Evolutionary conservation across 2,329 filamentous ascomycete genomes (phyloP).

Genomic region (Xenosphaeropsis pyriputrescens): DNA sequence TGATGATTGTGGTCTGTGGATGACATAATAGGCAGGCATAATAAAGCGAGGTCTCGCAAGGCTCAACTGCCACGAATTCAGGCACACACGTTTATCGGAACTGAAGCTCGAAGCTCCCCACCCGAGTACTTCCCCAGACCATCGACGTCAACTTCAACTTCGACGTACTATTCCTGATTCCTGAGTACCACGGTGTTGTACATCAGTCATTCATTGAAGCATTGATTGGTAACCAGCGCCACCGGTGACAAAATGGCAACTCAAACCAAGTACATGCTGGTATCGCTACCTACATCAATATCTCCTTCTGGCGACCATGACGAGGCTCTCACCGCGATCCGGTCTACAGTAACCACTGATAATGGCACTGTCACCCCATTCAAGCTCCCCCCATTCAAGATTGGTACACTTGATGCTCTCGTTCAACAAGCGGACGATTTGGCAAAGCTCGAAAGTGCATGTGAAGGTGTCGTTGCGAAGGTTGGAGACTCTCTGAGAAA

Average conservation of each 20-base stretch:
- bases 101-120: too few relatives aligned
- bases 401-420: slow-evolving; percentile 86
- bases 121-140: too few relatives aligned
- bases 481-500: slow-evolving; percentile 30
- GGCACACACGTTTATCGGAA: too few relatives aligned
- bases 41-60: too few relatives aligned
- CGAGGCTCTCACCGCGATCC: slow-evolving; percentile 66
- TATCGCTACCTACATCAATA: slow-evolving; percentile 81
- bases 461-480: slow-evolving; percentile 73
- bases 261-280: slow-evolving; percentile 57
- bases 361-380: slow-evolving; percentile 67
- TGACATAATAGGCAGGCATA: too few relatives aligned
- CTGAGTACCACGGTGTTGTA: too few relatives aligned
- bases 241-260: slow-evolving; percentile 9
- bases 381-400: slow-evolving; percentile 86
- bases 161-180: not conserved
- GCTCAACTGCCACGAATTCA: too few relatives aligned
- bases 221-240: too few relatives aligned
- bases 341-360: slow-evolving; percentile 56
- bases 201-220: too few relatives aligned
- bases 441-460: slow-evolving; percentile 68
- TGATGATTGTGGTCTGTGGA: too few relatives aligned
- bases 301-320: slow-evolving; percentile 67
- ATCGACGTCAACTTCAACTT: not conserved
- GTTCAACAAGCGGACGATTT: slow-evolving; percentile 95